Evolutionary conservation across 345 rosid species (phyloP).

Genomic region (Sisymbrium irio): DNA sequence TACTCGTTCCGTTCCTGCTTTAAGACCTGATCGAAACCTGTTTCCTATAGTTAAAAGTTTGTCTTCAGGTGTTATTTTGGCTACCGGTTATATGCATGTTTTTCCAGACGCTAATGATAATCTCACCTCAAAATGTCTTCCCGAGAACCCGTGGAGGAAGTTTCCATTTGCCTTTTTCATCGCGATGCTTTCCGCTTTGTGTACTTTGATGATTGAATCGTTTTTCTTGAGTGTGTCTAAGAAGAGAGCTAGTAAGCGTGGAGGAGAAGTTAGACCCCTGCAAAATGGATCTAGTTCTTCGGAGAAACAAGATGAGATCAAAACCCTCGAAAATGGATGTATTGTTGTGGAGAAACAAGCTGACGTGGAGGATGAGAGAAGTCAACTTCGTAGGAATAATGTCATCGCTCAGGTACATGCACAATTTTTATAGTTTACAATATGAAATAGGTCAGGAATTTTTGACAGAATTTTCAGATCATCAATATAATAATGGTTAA

Average conservation of each 20-base stretch:
- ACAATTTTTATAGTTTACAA: too few relatives aligned
- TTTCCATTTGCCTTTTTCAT: constrained; percentile 44
- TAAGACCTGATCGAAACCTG: constrained; percentile 25
- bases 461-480: neutral
- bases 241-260: neutral
- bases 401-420: constrained; percentile 42
- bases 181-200: constrained; percentile 44
- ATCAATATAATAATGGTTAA: too few relatives aligned
- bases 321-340: constrained; percentile 14
- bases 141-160: constrained; percentile 40
- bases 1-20: constrained; percentile 5
- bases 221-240: constrained; percentile 34
- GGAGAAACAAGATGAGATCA: neutral
- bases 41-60: constrained; percentile 17
- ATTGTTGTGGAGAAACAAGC: neutral
- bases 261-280: neutral
- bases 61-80: constrained; percentile 39
- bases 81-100: constrained; percentile 51
- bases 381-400: constrained; percentile 27
- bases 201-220: constrained; percentile 45
- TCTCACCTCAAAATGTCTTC: constrained; percentile 38
- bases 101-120: constrained; percentile 37
- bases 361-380: neutral
- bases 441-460: too few relatives aligned
- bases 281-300: neutral